Evolutionary conservation across 371 early-diverging fungal species (phyloP).

Genomic region (Cladochytrium tenue): DNA sequence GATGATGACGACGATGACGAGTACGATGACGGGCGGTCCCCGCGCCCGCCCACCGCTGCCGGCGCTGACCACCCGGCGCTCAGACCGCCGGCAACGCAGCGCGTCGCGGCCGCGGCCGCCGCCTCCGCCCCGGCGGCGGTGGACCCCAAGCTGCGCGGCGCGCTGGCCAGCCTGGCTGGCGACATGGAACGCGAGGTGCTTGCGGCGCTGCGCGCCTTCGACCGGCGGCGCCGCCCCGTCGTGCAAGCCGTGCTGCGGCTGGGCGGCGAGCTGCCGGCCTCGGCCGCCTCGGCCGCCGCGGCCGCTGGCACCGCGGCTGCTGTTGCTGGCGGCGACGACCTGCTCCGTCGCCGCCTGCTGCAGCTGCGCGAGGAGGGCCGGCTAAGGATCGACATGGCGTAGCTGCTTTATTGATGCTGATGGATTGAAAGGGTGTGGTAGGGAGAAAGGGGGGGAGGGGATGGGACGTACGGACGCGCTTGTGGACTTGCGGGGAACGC

Average conservation of each 20-base stretch:
- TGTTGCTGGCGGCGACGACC: no score
- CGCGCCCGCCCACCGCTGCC: background rate
- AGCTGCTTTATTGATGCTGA: no score
- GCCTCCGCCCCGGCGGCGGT: conserved; percentile 1
- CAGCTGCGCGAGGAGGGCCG: no score
- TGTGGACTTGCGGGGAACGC: no score
- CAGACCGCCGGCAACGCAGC: background rate
- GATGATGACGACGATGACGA: background rate
- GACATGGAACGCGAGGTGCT: conserved; percentile 38
- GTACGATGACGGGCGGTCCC: background rate
- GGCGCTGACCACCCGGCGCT: conserved; percentile 10
- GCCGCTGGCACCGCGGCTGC: no score
- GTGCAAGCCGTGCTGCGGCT: conserved; percentile 33
- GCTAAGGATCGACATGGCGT: no score
- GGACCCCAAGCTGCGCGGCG: conserved; percentile 3
- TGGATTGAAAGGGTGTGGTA: no score
- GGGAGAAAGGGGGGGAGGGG: no score
- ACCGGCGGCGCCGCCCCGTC: conserved; percentile 30
- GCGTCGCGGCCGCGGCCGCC: conserved; percentile 5
- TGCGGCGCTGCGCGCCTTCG: conserved; percentile 25
- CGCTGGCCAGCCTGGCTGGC: conserved; percentile 25
- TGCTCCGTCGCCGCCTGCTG: no score
- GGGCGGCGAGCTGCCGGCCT: conserved; percentile 22
- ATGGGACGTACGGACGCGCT: no score
- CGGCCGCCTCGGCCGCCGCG: no score